Base-by-base conservation (phyloP, 169 alveolate species). In the Plasmodium knowlesi region DNA sequence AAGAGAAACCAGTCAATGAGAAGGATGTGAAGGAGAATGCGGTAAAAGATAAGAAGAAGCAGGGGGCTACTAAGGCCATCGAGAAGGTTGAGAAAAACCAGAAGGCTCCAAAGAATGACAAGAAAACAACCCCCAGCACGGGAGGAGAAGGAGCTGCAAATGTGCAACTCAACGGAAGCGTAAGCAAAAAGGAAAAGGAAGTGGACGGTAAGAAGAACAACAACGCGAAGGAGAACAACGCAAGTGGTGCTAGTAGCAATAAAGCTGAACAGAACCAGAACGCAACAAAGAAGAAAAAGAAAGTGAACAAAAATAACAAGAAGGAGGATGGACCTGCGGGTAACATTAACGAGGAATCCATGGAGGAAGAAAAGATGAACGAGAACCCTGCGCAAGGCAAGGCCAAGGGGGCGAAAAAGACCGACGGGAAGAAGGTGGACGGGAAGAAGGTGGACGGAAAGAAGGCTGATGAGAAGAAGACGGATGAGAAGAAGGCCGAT, bases 81-180 rank as follows among this genome's bases (percentile, higher is more conserved):
- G 92, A 83, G 25, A 83, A 83, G 50, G 70, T 19, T 6, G 71
- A 14, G 3, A 81, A 81, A 25, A 53, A 50, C 39, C 50, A 81
- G 50, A 43, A 43, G 80, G 14, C 14, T 57, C 28, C 10, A 22
- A 82, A 82, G 39, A 19, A 37, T 8, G 41, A 82, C 5, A 53
- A 82, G 61, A 82, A 82, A 14, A 28, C 4, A 5, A 12, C 41
- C 19, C 37, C 80, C 16, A 82, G 16, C 30, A 70, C 25, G 46
- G 82, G 39, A 5, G 50, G 46, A 2, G 83, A 83, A 34, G 43
- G 46, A 83, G 14, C 92, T 25, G n/a, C 71, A 19, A 83, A 61
- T 16, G 83, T 41, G 16, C 82, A 83, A 67, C 61, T 83, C 5
- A 83, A 83, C 32, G 92, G 92, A 83, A 61, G 32, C 50, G 70